These are phyloP conservation scores for Moricandia moricandioides DNA, from an alignment of 345 rosid genomes.

Conservation along the genomic window DNA sequence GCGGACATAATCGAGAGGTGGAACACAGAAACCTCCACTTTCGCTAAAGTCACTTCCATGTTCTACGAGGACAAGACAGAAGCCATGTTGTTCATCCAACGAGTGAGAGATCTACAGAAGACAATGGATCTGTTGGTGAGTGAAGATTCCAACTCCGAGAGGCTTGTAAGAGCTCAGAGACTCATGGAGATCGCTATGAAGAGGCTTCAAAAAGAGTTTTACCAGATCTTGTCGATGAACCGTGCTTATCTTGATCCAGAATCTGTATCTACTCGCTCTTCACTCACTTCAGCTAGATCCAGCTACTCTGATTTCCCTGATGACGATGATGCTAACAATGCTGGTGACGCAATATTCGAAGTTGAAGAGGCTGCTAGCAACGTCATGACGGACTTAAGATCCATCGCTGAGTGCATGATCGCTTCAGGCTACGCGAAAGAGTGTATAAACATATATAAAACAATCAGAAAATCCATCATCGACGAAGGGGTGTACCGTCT, in stretches of 20 bases:
- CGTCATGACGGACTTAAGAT: constrained; percentile 62
- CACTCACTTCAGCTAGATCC: constrained; percentile 53
- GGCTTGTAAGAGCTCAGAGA: constrained; percentile 48
- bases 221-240: constrained; percentile 63
- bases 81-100: constrained; percentile 53
- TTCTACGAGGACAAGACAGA: constrained; percentile 51
- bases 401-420: constrained; percentile 90
- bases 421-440: constrained; percentile 70
- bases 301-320: constrained; percentile 45
- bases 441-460: constrained; percentile 55
- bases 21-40: constrained; percentile 46
- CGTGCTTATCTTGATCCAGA: constrained; percentile 68
- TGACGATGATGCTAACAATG: constrained; percentile 23
- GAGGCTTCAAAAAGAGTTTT: constrained; percentile 69
- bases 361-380: constrained; percentile 49
- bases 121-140: constrained; percentile 48
- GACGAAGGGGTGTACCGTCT: constrained; percentile 74
- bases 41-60: constrained; percentile 49
- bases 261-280: constrained; percentile 64
- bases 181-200: constrained; percentile 70
- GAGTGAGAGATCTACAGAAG: constrained; percentile 52
- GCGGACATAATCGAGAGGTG: constrained; percentile 49
- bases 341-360: constrained; percentile 44
- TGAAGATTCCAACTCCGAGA: constrained; percentile 40
- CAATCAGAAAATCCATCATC: constrained; percentile 65